Percentiles rank a stretch among this genome's conserved stretches.
phyloP scores from a whole-genome alignment of 2,329 filamentous ascomycete species.

The Trematosphaeria pertusa region DNA sequence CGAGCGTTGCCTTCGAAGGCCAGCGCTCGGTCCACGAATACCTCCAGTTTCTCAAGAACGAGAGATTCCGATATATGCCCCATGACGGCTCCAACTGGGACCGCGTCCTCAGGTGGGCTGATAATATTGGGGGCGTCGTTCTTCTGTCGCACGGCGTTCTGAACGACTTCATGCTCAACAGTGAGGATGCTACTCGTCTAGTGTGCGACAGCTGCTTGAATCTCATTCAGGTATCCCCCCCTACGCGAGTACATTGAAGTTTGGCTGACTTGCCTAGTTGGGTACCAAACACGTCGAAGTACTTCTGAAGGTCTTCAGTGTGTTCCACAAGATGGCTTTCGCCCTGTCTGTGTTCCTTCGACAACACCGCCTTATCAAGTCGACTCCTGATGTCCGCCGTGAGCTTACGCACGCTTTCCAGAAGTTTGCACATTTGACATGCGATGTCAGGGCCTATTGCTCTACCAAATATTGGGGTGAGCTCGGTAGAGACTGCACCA shows the following conservation, averaged over 20 bases:
- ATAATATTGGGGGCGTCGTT: conserved; percentile 48
- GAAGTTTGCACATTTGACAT: conserved; percentile 24
- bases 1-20: conserved; percentile 29
- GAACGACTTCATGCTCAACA: conserved; percentile 40
- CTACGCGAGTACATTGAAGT: too few species aligned
- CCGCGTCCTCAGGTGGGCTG: conserved; percentile 50
- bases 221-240: conserved; percentile 54
- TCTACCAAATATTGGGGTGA: conserved; percentile 8
- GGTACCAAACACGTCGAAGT: conserved; percentile 23
- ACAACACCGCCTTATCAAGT: conserved; percentile 24
- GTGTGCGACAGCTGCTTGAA: conserved; percentile 52
- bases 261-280: conserved; percentile 9
- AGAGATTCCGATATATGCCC: conserved; percentile 48
- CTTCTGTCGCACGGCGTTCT: conserved; percentile 39
- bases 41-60: conserved; percentile 43
- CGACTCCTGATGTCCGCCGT: conserved; percentile 24
- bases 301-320: conserved; percentile 25
- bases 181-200: conserved; percentile 47
- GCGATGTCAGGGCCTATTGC: conserved; percentile 17
- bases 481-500: too few species aligned
- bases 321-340: conserved; percentile 28
- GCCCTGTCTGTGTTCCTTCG: conserved; percentile 25
- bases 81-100: conserved; percentile 51
- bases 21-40: conserved; percentile 33
- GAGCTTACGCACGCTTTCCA: conserved; percentile 29